Evolutionary conservation across 768 basidiomycete species (phyloP).

Genomic region (Pleurotus salmoneostramineus): DNA sequence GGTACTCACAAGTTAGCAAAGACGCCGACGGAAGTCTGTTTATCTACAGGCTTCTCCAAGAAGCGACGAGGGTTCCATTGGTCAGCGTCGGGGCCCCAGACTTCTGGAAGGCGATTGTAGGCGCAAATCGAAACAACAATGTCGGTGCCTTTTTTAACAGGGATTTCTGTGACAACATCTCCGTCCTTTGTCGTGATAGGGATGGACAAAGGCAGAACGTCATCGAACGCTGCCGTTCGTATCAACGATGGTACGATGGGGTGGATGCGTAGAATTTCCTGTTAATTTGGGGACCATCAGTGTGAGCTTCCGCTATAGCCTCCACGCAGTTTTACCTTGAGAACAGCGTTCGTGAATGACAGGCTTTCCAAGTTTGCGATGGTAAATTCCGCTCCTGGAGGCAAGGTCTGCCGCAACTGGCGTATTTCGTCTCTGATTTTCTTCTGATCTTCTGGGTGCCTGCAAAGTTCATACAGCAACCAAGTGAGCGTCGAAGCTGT

Average conservation of each 20-base stretch:
- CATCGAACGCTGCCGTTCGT: constrained; percentile 23
- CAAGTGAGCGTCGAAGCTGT: constrained; percentile 36
- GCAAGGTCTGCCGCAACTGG: constrained; percentile 14
- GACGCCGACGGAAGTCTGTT: constrained; percentile 18
- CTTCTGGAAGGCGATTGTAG: constrained; percentile 26
- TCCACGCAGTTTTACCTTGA: not conserved
- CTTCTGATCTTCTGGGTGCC: constrained; percentile 37
- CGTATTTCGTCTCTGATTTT: constrained; percentile 40
- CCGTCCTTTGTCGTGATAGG: constrained; percentile 31
- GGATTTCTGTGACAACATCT: constrained; percentile 23
- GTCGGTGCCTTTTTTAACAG: constrained; percentile 29
- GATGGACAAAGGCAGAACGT: constrained; percentile 37
- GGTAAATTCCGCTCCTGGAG: not conserved
- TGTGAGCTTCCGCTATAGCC: not conserved
- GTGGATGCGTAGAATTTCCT: constrained; percentile 27
- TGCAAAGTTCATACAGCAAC: constrained; percentile 42
- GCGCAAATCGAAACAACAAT: constrained; percentile 29
- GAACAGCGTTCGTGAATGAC: constrained; percentile 2
- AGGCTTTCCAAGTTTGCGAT: not conserved
- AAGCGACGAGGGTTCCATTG: constrained; percentile 16
- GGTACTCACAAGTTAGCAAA: constrained; percentile 21
- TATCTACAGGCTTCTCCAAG: constrained; percentile 7
- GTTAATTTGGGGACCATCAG: not conserved
- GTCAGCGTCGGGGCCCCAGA: constrained; percentile 19
- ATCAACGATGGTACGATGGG: constrained; percentile 22